Evolutionary conservation across 768 basidiomycete genomes (phyloP).

Genomic region (Grammothele lineata): DNA sequence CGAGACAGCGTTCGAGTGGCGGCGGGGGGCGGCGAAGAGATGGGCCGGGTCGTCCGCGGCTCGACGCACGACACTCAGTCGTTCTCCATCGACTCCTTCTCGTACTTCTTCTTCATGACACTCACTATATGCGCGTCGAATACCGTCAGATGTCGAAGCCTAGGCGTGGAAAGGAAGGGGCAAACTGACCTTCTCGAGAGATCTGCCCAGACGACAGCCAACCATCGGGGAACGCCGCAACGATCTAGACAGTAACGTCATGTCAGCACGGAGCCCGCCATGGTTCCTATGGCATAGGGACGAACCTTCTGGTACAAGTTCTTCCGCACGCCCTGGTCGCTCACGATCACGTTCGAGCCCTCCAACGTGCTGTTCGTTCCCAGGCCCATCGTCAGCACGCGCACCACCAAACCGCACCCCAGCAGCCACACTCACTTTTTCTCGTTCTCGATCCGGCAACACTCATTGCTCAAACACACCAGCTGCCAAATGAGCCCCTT

Average conservation of each 20-base stretch:
- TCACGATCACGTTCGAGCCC: conserved; percentile 64
- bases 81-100: conserved; percentile 66
- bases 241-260: conserved; percentile 45
- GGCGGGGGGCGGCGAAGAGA: background rate
- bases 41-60: no score
- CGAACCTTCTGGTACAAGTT: conserved; percentile 72
- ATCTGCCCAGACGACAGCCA: conserved; percentile 88
- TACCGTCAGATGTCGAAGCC: no score
- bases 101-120: conserved; percentile 78
- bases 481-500: conserved; percentile 77
- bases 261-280: background rate
- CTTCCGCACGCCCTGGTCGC: conserved; percentile 80
- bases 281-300: no score
- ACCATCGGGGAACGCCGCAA: conserved; percentile 74
- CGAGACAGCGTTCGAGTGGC: background rate
- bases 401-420: background rate
- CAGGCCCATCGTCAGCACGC: no score
- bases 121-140: no score
- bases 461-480: conserved; percentile 78
- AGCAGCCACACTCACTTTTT: conserved; percentile 43
- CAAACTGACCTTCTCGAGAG: conserved; percentile 73
- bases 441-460: conserved; percentile 65
- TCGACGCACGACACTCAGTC: no score
- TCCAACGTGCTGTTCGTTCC: conserved; percentile 51
- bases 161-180: no score